Evolutionary conservation across 2,329 filamentous ascomycete genomes (phyloP).

Genomic region (Neoscytalidium dimidiatum): DNA sequence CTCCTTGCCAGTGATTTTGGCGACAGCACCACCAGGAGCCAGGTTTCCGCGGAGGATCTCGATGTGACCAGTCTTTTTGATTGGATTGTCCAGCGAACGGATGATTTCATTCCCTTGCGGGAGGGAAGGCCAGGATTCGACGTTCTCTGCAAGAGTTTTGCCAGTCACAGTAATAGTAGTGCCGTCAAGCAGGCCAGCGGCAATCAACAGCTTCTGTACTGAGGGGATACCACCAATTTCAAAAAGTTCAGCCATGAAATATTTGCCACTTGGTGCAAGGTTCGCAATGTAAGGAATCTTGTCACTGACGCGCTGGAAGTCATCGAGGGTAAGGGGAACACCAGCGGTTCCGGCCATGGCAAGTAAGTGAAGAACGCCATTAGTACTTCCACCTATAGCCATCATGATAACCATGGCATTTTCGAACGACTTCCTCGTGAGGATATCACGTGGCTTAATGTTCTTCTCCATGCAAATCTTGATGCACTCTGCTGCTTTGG

Average conservation of each 20-base stretch:
- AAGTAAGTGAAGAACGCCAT: slow-evolving; percentile 84
- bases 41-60: slow-evolving; percentile 87
- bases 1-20: slow-evolving; percentile 96
- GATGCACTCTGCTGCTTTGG: slow-evolving; percentile 77
- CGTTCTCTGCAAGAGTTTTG: slow-evolving; percentile 79
- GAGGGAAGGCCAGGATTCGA: slow-evolving; percentile 73
- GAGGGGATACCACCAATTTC: slow-evolving; percentile 82
- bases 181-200: slow-evolving; percentile 74
- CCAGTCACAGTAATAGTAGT: slow-evolving; percentile 80
- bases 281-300: slow-evolving; percentile 86
- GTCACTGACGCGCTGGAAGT: slow-evolving; percentile 78
- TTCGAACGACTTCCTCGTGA: slow-evolving; percentile 80
- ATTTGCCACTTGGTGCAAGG: slow-evolving; percentile 78
- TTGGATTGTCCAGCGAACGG: slow-evolving; percentile 75
- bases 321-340: slow-evolving; percentile 75
- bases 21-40: slow-evolving; percentile 84
- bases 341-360: slow-evolving; percentile 87
- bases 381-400: slow-evolving; percentile 87
- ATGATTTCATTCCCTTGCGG: slow-evolving; percentile 82
- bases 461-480: slow-evolving; percentile 77
- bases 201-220: slow-evolving; percentile 82
- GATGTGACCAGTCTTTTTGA: slow-evolving; percentile 84
- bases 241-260: slow-evolving; percentile 87
- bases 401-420: slow-evolving; percentile 90
- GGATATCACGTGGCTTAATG: slow-evolving; percentile 76